Conservation (phyloP, 2,329 filamentous ascomycete species). For the Diaporthe amygdali region DNA sequence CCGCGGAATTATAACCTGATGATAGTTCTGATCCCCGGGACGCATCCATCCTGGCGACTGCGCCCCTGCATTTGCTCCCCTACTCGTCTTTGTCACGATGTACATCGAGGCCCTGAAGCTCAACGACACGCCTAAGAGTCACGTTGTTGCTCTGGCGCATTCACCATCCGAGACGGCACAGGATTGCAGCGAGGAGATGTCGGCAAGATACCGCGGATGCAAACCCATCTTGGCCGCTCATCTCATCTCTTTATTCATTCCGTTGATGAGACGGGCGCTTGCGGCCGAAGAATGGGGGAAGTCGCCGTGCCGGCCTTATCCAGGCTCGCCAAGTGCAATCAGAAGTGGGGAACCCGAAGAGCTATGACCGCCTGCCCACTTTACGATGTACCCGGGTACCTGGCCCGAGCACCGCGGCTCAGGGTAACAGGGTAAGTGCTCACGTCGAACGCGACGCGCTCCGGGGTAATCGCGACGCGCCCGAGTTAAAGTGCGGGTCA, state of each 20-base stretch:
- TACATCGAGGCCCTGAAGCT: neutral
- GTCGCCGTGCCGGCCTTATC: constrained; percentile 10
- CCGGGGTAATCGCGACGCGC: constrained; percentile 3
- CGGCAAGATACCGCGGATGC: neutral
- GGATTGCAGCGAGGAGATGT: neutral
- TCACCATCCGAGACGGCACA: neutral
- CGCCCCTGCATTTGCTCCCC: constrained; percentile 2
- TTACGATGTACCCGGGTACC: neutral
- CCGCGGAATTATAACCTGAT: constrained; percentile 58
- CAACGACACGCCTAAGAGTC: neutral
- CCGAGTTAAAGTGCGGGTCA: constrained; percentile 11
- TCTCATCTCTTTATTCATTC: neutral
- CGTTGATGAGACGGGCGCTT: constrained; percentile 12
- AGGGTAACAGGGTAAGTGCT: too few relatives aligned
- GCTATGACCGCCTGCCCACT: constrained; percentile 10
- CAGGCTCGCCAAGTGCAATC: neutral
- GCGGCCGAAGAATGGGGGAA: constrained; percentile 15
- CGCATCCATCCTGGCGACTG: constrained; percentile 20
- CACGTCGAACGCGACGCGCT: neutral
- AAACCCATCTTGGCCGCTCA: neutral
- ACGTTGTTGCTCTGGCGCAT: neutral
- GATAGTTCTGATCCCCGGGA: constrained; percentile 23
- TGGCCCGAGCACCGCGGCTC: neutral
- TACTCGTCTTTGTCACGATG: neutral
- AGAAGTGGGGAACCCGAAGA: neutral